Conservation (phyloP, 108 stramenopile genomes). For the Licmophora abbreviata region DNA sequence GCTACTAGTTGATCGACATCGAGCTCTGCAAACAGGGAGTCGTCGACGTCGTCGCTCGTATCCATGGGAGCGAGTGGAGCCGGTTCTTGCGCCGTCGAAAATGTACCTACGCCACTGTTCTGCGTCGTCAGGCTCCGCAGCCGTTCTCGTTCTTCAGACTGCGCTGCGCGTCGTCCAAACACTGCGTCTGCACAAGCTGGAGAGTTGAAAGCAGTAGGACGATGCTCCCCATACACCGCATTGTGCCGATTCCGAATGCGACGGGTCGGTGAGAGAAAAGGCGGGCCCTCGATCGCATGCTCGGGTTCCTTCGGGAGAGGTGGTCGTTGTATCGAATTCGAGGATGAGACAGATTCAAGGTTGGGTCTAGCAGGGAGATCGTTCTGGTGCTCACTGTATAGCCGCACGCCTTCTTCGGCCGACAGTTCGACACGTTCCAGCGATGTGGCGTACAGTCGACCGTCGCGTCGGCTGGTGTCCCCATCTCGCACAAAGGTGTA, state of each 20-base stretch:
- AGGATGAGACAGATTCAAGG: no score
- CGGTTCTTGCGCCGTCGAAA: constrained; percentile 1
- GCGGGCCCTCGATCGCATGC: no score
- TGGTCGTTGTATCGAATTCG: constrained; percentile 6
- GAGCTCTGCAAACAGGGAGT: constrained; percentile 29
- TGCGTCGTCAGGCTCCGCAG: not conserved
- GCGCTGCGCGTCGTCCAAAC: constrained; percentile 12
- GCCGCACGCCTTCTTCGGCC: no score
- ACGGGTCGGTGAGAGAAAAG: constrained; percentile 5
- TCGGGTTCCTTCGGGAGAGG: not conserved
- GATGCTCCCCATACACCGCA: constrained; percentile 16
- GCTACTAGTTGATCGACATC: constrained; percentile 41
- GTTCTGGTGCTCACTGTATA: no score
- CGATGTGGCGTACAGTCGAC: no score
- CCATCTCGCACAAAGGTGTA: no score
- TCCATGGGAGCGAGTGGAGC: not conserved
- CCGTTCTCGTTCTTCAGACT: constrained; percentile 9
- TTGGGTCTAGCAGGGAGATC: no score
- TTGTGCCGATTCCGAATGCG: constrained; percentile 22
- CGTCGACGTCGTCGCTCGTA: constrained; percentile 13
- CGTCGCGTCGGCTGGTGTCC: no score
- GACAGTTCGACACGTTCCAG: no score
- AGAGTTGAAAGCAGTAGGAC: constrained; percentile 15
- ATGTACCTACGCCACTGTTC: not conserved
- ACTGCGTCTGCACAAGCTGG: constrained; percentile 17